Base-by-base conservation (phyloP, 768 basidiomycete genomes). In the Boletus rubescentipes region DNA sequence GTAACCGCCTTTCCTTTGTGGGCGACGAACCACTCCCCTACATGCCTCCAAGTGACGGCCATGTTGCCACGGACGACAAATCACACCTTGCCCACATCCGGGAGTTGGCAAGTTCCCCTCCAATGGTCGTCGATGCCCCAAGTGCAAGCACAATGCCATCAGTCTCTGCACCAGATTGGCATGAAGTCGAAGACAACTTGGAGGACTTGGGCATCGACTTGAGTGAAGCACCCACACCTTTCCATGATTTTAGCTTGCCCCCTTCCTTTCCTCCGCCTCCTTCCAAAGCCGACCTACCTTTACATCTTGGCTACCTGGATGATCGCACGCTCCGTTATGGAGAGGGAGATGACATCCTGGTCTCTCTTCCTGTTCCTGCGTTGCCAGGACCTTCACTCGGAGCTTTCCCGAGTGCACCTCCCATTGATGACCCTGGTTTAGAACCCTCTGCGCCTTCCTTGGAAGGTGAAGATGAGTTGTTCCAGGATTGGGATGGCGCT, bases 31-130 rank as follows among this genome's bases (percentile, higher is more conserved):
- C 58, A 5, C 61, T 63, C 30, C 63, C 64, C 18, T 75, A 76
- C 47, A 32, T 60, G 15, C 62, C 68, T 15, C 61, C 68, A 14
- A 70, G 70, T 45, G 70, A 70, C 16, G 84, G 80, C n/a, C 85
- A 87, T 62, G 72, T 87, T 43, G 84, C 85, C 16, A 84, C 78
- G 2, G 85, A 87, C 63, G 85, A 87, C 67, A 87, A 87, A 63
- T 63, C 71, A 0, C 57, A 79, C n/a, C 74, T 87, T 38, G 82
- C 80, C 23, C 77, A 75, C 32, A 72, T 86, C 38, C 77, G 73
- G 1, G 73, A 73, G 34, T 57, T 81, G 30, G 82, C 79, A 34
- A 84, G 82, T 55, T 76, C 76, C 18, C 85, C 85, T n/a, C 78
- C 79, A 7, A 29, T 20, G 0, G 31, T 31, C 7, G 42, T 53